Conservation (phyloP, 2,329 filamentous ascomycete species). For the Teratosphaeria destructans region DNA sequence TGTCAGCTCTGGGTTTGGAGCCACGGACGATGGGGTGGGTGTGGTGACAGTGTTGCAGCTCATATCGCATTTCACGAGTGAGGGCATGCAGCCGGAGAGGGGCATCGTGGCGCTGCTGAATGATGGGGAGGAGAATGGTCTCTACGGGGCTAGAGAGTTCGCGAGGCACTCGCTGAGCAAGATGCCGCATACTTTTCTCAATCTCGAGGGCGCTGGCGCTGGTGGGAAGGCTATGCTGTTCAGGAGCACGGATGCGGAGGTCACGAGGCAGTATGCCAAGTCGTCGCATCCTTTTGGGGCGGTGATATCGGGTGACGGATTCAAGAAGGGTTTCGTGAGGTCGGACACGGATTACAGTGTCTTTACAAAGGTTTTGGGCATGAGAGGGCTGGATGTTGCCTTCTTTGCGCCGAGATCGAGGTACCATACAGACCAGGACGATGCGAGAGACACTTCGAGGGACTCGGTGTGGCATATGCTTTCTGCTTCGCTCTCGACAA, state of each 20-base stretch:
- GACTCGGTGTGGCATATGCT: slow-evolving; percentile 88
- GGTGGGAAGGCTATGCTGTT: slow-evolving; percentile 83
- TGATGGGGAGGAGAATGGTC: slow-evolving; percentile 88
- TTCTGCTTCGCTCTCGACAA: slow-evolving; percentile 66
- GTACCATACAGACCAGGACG: slow-evolving; percentile 89
- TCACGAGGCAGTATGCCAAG: slow-evolving; percentile 66
- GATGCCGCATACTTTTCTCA: slow-evolving; percentile 80
- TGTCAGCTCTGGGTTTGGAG: slow-evolving; percentile 83
- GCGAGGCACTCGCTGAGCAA: slow-evolving; percentile 70
- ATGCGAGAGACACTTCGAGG: slow-evolving; percentile 63
- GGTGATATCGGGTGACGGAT: slow-evolving; percentile 74
- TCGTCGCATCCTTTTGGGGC: slow-evolving; percentile 71
- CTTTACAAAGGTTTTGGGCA: slow-evolving; percentile 64
- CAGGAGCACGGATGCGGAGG: slow-evolving; percentile 75
- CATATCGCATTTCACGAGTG: slow-evolving; percentile 69
- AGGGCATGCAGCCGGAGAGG: slow-evolving; percentile 59
- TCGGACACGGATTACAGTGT: slow-evolving; percentile 87
- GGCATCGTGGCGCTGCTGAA: slow-evolving; percentile 82
- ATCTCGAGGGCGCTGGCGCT: slow-evolving; percentile 88
- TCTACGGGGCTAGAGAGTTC: slow-evolving; percentile 80
- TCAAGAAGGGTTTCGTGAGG: slow-evolving; percentile 64
- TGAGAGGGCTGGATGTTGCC: slow-evolving; percentile 82
- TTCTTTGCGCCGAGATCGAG: slow-evolving; percentile 78
- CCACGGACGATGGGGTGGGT: slow-evolving; percentile 87
- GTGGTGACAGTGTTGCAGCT: slow-evolving; percentile 80